phyloP scores from a whole-genome alignment of 371 early-diverging fungal genomes.

The Mucor circinelloides region DNA sequence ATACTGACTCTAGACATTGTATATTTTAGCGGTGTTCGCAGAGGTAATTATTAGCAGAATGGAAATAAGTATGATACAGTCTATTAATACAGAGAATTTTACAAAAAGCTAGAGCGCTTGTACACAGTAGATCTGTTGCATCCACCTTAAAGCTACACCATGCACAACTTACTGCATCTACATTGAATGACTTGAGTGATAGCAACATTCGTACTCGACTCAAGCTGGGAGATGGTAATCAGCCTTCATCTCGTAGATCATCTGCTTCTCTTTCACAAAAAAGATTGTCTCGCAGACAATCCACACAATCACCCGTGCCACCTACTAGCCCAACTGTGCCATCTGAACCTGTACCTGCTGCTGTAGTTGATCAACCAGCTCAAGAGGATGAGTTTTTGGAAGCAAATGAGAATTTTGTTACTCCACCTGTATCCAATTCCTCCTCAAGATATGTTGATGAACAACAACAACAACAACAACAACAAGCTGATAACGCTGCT shows the following conservation, averaged over 20 bases:
- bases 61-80: not conserved
- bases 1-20: not conserved
- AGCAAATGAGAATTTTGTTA: slow-evolving; percentile 32
- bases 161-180: slow-evolving; percentile 56
- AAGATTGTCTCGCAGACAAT: slow-evolving; percentile 39
- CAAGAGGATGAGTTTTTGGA: slow-evolving; percentile 39
- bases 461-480: not conserved
- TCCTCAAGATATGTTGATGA: not conserved
- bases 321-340: slow-evolving; percentile 20
- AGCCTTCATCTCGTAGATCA: slow-evolving; percentile 36
- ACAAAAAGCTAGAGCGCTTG: slow-evolving; percentile 62
- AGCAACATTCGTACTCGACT: slow-evolving; percentile 42
- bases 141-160: slow-evolving; percentile 55
- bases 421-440: not conserved
- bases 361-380: slow-evolving; percentile 20
- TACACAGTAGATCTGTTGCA: slow-evolving; percentile 74
- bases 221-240: slow-evolving; percentile 41
- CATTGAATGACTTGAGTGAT: slow-evolving; percentile 41
- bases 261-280: slow-evolving; percentile 41
- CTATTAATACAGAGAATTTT: not conserved
- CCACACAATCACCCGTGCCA: slow-evolving; percentile 19
- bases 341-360: slow-evolving; percentile 12
- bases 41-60: slow-evolving; percentile 43
- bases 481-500: not conserved
- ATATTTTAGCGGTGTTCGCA: slow-evolving; percentile 58